These are phyloP conservation scores for Wakefieldia striispora DNA, from an alignment of 768 basidiomycete genomes.

Conservation along the genomic window DNA sequence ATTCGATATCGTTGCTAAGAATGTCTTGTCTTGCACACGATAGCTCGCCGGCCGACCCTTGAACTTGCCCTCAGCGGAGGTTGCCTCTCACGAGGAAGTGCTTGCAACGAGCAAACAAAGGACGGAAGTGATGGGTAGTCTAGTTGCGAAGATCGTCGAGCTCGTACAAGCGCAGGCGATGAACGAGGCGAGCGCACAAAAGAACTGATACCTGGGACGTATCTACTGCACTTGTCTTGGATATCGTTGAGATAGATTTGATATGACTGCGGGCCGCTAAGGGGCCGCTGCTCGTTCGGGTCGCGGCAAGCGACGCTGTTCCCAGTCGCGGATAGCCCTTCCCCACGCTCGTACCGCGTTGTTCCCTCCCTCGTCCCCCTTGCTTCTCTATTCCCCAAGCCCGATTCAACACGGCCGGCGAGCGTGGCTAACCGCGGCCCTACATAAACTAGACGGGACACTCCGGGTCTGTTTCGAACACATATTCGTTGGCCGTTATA, in stretches of 20 bases:
- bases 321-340: not conserved
- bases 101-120: slow-evolving; percentile 61
- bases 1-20: slow-evolving; percentile 2
- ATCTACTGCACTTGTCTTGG: not conserved
- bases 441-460: slow-evolving; percentile 16
- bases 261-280: no score
- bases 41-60: slow-evolving; percentile 63
- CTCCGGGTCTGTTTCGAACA: slow-evolving; percentile 4
- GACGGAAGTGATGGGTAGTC: slow-evolving; percentile 64
- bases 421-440: slow-evolving; percentile 9
- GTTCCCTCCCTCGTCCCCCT: slow-evolving; percentile 9
- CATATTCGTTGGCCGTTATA: slow-evolving; percentile 9
- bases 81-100: slow-evolving; percentile 81
- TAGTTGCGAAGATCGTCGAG: slow-evolving; percentile 67
- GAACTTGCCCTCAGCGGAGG: slow-evolving; percentile 38
- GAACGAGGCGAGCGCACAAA: slow-evolving; percentile 2
- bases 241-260: not conserved
- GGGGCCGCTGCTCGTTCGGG: no score
- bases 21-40: not conserved
- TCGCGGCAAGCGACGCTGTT: not conserved
- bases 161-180: slow-evolving; percentile 25
- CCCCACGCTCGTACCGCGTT: slow-evolving; percentile 25
- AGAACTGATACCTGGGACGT: slow-evolving; percentile 8
- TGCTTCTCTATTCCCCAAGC: not conserved
- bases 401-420: slow-evolving; percentile 24